Conservation (phyloP, 1,284 basidiomycete genomes). For the Albatrellus sp. region DNA sequence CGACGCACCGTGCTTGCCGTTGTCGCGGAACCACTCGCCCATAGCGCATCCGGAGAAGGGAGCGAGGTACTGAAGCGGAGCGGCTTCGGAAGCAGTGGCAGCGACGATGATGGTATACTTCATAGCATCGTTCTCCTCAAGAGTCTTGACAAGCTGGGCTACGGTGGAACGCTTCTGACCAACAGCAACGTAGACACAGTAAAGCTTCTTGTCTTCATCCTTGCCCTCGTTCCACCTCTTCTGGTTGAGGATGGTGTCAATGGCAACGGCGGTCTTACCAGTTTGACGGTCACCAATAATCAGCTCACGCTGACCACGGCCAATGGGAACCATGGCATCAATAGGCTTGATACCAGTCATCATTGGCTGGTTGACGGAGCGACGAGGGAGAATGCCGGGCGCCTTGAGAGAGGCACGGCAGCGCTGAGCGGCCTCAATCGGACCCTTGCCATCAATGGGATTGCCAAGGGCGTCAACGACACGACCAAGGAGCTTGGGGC, state of each 20-base stretch:
- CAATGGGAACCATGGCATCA: constrained; percentile 99
- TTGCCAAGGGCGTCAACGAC: constrained; percentile 99
- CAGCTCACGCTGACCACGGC: constrained; percentile 99
- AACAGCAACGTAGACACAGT: constrained; percentile 99
- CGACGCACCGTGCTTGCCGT: constrained; percentile 81
- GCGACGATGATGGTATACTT: constrained; percentile 99
- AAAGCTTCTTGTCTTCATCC: constrained; percentile 96
- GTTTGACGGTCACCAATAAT: constrained; percentile 99
- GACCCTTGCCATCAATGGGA: constrained; percentile 99
- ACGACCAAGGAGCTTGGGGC: constrained; percentile 91
- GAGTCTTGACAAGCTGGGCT: constrained; percentile 97
- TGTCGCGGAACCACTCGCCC: constrained; percentile 99
- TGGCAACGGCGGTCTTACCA: constrained; percentile 96
- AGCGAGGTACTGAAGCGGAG: constrained; percentile 97
- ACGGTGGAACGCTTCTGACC: constrained; percentile 99
- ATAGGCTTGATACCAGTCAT: constrained; percentile 99
- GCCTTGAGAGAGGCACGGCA: constrained; percentile 97
- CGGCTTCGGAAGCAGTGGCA: constrained; percentile 97
- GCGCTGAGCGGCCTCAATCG: constrained; percentile 86
- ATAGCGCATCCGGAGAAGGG: constrained; percentile 99
- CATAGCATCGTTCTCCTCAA: constrained; percentile 99
- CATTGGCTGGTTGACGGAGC: constrained; percentile 99
- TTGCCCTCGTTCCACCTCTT: constrained; percentile 98
- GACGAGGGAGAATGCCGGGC: constrained; percentile 96
- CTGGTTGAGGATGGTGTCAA: constrained; percentile 99